Conservation (phyloP, 495 filamentous ascomycete species). For the Pseudomonodictys pantanalensis region DNA sequence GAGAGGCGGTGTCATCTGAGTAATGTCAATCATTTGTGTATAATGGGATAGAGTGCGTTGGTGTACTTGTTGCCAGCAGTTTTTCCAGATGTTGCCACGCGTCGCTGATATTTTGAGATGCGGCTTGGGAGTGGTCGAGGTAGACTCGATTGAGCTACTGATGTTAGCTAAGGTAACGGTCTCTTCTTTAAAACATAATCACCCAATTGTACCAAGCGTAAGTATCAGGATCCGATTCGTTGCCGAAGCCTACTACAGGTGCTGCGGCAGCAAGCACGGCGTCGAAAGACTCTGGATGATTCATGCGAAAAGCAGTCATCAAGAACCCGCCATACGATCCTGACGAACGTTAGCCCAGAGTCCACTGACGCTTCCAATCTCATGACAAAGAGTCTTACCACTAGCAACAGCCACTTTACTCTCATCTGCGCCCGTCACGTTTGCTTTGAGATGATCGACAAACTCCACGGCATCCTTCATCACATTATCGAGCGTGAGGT, state of each 20-base stretch:
- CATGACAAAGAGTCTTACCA: background rate
- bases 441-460: background rate
- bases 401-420: conserved; percentile 1
- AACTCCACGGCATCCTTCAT: conserved; percentile 1
- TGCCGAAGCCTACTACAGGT: conserved; percentile 1
- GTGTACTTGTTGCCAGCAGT: background rate
- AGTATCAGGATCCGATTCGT: background rate
- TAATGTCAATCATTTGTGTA: background rate
- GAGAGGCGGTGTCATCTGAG: background rate
- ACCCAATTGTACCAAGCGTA: conserved; percentile 6
- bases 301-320: background rate
- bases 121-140: background rate
- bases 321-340: conserved; percentile 2
- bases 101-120: background rate
- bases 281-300: background rate
- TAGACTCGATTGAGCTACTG: conserved; percentile 1
- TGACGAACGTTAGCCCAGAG: too few species aligned
- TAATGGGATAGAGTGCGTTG: too few species aligned
- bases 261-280: background rate
- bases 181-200: background rate
- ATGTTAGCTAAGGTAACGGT: background rate
- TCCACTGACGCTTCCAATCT: too few species aligned
- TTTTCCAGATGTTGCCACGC: background rate
- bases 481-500: conserved; percentile 4
- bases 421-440: background rate